Conservation (phyloP, 805 yeast species). For the Brettanomyces bruxellensis region DNA sequence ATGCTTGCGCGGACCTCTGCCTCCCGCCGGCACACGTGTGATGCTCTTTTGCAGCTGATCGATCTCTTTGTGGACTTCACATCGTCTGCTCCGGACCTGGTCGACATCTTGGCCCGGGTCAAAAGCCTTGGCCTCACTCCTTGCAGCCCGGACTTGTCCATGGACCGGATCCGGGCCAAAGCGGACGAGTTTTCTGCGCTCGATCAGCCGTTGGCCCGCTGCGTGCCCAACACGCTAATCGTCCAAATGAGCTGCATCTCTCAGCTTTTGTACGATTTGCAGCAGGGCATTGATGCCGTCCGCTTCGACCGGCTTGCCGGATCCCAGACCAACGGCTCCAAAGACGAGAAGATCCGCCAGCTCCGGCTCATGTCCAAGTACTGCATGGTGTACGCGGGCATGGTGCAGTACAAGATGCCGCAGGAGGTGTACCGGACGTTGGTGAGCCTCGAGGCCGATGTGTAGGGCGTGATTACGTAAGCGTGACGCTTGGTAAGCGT, state of each 20-base stretch:
- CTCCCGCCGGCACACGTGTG: slow-evolving; percentile 55
- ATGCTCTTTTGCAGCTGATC: slow-evolving; percentile 54
- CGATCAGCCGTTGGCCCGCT: slow-evolving; percentile 67
- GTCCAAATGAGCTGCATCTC: slow-evolving; percentile 75
- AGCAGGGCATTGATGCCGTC: slow-evolving; percentile 24
- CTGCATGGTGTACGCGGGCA: slow-evolving; percentile 91
- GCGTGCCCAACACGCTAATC: slow-evolving; percentile 69
- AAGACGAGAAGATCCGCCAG: slow-evolving; percentile 44
- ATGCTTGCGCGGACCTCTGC: slow-evolving; percentile 48
- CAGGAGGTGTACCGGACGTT: slow-evolving; percentile 67
- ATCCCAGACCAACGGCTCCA: slow-evolving; percentile 26
- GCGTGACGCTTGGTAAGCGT: neutral
- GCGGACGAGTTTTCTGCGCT: slow-evolving; percentile 51
- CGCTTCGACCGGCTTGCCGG: slow-evolving; percentile 5
- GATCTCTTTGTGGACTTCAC: slow-evolving; percentile 45
- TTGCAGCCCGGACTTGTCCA: slow-evolving; percentile 35
- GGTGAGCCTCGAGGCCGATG: slow-evolving; percentile 46
- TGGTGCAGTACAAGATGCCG: slow-evolving; percentile 90
- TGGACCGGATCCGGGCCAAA: slow-evolving; percentile 56
- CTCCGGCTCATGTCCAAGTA: slow-evolving; percentile 64
- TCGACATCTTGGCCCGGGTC: slow-evolving; percentile 33
- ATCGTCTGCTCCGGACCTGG: slow-evolving; percentile 53
- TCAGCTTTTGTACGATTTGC: slow-evolving; percentile 39
- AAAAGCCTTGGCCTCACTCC: slow-evolving; percentile 63
- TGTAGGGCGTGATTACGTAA: slow-evolving; percentile 6